Evolutionary conservation across 2,329 filamentous ascomycete genomes (phyloP).

Genomic region (Aspergillus melleus): DNA sequence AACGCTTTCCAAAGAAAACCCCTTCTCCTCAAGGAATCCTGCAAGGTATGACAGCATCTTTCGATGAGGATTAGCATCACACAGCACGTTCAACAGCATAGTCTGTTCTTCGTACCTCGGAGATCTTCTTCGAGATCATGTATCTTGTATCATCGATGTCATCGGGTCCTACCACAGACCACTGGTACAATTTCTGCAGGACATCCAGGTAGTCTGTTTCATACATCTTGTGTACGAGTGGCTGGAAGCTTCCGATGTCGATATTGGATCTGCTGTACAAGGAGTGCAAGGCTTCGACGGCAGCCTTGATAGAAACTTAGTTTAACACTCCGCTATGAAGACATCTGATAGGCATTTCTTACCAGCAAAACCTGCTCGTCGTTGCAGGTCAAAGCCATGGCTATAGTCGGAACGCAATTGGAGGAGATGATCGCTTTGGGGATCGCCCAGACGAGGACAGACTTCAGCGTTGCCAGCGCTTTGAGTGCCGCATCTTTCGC

Average conservation of each 20-base stretch:
- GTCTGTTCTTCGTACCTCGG: slow-evolving; percentile 64
- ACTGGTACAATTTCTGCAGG: slow-evolving; percentile 72
- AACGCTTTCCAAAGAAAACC: slow-evolving; percentile 60
- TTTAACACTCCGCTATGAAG: background rate
- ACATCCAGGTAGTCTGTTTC: slow-evolving; percentile 68
- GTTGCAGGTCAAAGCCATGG: slow-evolving; percentile 67
- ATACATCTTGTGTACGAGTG: slow-evolving; percentile 78
- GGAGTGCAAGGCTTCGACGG: slow-evolving; percentile 79
- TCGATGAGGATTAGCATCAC: slow-evolving; percentile 8
- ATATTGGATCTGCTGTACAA: slow-evolving; percentile 76
- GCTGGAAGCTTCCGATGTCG: slow-evolving; percentile 73
- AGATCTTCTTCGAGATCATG: slow-evolving; percentile 86
- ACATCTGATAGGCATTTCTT: slow-evolving; percentile 28
- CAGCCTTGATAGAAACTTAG: slow-evolving; percentile 55
- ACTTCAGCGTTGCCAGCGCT: slow-evolving; percentile 72
- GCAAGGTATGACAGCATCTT: slow-evolving; percentile 84
- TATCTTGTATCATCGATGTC: slow-evolving; percentile 92
- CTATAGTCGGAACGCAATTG: slow-evolving; percentile 68
- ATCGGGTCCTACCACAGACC: slow-evolving; percentile 75
- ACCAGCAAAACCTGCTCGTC: slow-evolving; percentile 75
- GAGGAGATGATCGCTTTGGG: slow-evolving; percentile 75
- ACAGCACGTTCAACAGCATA: background rate
- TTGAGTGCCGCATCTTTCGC: slow-evolving; percentile 72
- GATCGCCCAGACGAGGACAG: slow-evolving; percentile 83
- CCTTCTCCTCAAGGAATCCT: slow-evolving; percentile 78